phyloP scores from a whole-genome alignment of 495 filamentous ascomycete genomes.

The Penicillium atrosanguineum region DNA sequence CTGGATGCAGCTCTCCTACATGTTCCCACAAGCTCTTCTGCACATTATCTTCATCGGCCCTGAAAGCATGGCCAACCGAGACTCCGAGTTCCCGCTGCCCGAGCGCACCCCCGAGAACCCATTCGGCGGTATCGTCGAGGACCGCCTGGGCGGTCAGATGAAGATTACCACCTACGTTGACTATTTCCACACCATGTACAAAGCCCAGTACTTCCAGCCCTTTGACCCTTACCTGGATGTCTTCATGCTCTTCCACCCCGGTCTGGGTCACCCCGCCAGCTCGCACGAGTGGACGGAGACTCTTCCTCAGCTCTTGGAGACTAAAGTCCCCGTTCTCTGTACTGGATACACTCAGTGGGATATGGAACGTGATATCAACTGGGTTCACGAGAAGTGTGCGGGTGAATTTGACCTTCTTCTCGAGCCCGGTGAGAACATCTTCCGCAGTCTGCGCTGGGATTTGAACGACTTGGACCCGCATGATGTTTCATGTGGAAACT shows the following conservation, averaged over 20 bases:
- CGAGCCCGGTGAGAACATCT: conserved; percentile 89
- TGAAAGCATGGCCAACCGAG: conserved; percentile 88
- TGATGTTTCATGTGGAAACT: conserved; percentile 93
- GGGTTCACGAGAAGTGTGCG: conserved; percentile 76
- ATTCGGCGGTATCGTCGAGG: conserved; percentile 89
- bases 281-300: conserved; percentile 92
- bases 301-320: conserved; percentile 83
- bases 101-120: conserved; percentile 80
- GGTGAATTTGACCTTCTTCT: conserved; percentile 91
- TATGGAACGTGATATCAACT: conserved; percentile 85
- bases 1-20: conserved; percentile 86
- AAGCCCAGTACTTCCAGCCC: conserved; percentile 81
- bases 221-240: conserved; percentile 98
- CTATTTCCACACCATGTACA: conserved; percentile 95
- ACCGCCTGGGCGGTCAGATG: conserved; percentile 75
- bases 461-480: conserved; percentile 92
- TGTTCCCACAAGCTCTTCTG: conserved; percentile 73
- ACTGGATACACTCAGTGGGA: conserved; percentile 96
- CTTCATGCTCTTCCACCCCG: conserved; percentile 94
- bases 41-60: conserved; percentile 95
- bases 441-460: conserved; percentile 95
- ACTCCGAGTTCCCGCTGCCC: conserved; percentile 86
- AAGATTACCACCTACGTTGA: conserved; percentile 98
- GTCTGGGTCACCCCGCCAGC: conserved; percentile 88
- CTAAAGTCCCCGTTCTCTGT: conserved; percentile 87